These are phyloP conservation scores for Colletotrichum sp. DNA, from an alignment of 2,329 filamentous ascomycete species.

Conservation along the genomic window DNA sequence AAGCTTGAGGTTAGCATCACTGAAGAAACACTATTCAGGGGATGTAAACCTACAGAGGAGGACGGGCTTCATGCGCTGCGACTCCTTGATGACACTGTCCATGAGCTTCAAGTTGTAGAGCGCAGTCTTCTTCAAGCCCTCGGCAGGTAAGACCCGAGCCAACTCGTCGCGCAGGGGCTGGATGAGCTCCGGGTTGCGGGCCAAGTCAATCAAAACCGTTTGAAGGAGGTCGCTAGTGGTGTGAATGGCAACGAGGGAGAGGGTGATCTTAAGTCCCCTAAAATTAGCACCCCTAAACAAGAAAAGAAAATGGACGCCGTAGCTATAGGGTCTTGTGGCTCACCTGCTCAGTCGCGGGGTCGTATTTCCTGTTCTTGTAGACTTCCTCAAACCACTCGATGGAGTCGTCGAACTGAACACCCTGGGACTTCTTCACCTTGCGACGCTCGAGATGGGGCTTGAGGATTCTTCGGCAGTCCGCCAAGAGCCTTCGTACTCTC, in stretches of 20 bases:
- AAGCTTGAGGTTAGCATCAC: no score
- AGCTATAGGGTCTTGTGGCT: not conserved
- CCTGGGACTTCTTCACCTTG: not conserved
- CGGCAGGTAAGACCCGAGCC: slow-evolving; percentile 17
- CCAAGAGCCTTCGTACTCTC: slow-evolving; percentile 1
- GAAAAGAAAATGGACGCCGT: no score
- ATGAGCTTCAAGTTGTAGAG: slow-evolving; percentile 27
- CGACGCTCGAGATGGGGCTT: slow-evolving; percentile 22
- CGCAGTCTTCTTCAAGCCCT: slow-evolving; percentile 24
- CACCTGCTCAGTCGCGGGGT: slow-evolving; percentile 15
- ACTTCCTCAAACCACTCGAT: slow-evolving; percentile 25
- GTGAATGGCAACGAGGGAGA: slow-evolving; percentile 27
- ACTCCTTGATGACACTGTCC: slow-evolving; percentile 31
- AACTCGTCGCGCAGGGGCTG: slow-evolving; percentile 26
- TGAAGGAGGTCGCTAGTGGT: slow-evolving; percentile 25
- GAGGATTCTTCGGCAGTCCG: not conserved
- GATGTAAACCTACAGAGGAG: slow-evolving; percentile 11
- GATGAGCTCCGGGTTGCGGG: slow-evolving; percentile 23
- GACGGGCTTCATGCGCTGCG: slow-evolving; percentile 27
- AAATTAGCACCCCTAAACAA: no score
- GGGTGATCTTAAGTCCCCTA: not conserved
- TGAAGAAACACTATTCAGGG: not conserved
- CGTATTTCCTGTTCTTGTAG: not conserved
- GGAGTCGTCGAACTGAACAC: slow-evolving; percentile 16
- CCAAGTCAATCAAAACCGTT: slow-evolving; percentile 25